phyloP scores from a whole-genome alignment of 345 rosid genomes.

The Gossypium herbaceum region DNA sequence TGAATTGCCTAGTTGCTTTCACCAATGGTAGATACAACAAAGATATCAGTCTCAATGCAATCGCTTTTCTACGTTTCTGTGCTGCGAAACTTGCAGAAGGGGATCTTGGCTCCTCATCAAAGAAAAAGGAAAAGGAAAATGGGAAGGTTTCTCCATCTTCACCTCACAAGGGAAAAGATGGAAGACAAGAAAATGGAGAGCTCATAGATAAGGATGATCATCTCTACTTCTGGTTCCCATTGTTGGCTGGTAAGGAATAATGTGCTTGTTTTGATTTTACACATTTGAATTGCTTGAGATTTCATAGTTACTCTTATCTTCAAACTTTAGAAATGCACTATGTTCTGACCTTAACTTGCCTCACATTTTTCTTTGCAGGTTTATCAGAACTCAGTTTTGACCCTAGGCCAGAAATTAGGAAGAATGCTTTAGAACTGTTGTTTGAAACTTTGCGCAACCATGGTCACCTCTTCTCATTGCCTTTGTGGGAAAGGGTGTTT shows the following conservation, averaged over 20 bases:
- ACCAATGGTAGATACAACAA: conserved; percentile 92
- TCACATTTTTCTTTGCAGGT: conserved; percentile 49
- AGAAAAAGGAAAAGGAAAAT: conserved; percentile 64
- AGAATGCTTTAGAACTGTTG: conserved; percentile 82
- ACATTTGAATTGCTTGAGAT: conserved; percentile 18
- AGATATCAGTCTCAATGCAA: conserved; percentile 88
- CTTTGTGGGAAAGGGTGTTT: conserved; percentile 84
- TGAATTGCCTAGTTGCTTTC: conserved; percentile 93
- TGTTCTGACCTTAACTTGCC: neutral
- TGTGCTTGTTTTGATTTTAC: conserved; percentile 17
- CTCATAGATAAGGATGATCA: conserved; percentile 66
- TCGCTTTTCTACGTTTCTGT: conserved; percentile 87
- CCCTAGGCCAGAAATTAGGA: conserved; percentile 96
- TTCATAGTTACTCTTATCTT: conserved; percentile 15
- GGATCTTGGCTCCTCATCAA: conserved; percentile 65
- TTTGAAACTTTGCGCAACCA: conserved; percentile 93
- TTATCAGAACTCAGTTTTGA: conserved; percentile 97
- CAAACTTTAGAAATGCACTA: neutral
- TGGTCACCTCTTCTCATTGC: conserved; percentile 84
- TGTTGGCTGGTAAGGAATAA: conserved; percentile 75
- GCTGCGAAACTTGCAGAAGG: conserved; percentile 97
- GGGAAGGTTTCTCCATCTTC: conserved; percentile 52
- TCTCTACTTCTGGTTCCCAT: conserved; percentile 93
- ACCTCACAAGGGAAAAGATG: conserved; percentile 46
- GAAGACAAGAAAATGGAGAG: conserved; percentile 61